Conservation (phyloP, 129 eudicot genomes). For the Silybum marianum region DNA sequence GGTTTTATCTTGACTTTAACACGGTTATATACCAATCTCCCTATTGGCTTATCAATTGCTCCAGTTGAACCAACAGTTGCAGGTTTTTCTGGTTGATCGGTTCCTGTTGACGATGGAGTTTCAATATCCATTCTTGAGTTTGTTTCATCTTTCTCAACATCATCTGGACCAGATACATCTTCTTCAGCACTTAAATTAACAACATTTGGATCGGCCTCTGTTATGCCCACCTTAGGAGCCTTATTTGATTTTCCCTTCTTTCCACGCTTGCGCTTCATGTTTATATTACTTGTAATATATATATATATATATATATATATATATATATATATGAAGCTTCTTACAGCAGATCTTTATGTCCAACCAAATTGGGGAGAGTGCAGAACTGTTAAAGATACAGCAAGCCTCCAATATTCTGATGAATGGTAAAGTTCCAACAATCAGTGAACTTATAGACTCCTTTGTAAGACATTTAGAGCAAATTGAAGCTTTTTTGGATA, state of each 20-base stretch:
- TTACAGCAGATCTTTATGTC: background rate
- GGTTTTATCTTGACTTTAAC: constrained; percentile 80
- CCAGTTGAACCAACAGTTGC: constrained; percentile 36
- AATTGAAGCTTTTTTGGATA: background rate
- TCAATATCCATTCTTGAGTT: constrained; percentile 55
- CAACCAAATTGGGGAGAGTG: background rate
- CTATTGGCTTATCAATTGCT: constrained; percentile 43
- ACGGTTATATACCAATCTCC: constrained; percentile 70
- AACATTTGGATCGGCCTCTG: constrained; percentile 39
- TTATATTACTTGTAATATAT: background rate
- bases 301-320: too few relatives aligned
- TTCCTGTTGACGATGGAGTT: constrained; percentile 55
- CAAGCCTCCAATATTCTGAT: background rate
- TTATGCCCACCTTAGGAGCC: constrained; percentile 27
- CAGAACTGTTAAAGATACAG: background rate
- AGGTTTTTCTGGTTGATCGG: constrained; percentile 55
- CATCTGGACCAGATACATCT: constrained; percentile 53
- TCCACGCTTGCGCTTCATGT: constrained; percentile 83
- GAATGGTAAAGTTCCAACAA: background rate
- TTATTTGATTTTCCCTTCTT: constrained; percentile 64
- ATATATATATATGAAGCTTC: background rate
- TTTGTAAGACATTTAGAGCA: background rate
- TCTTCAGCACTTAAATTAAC: constrained; percentile 52
- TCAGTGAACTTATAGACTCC: background rate
- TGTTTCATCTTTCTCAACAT: constrained; percentile 52